These are phyloP conservation scores for Daphne laureola DNA, from an alignment of 441 rosid genomes.

Conservation along the genomic window DNA sequence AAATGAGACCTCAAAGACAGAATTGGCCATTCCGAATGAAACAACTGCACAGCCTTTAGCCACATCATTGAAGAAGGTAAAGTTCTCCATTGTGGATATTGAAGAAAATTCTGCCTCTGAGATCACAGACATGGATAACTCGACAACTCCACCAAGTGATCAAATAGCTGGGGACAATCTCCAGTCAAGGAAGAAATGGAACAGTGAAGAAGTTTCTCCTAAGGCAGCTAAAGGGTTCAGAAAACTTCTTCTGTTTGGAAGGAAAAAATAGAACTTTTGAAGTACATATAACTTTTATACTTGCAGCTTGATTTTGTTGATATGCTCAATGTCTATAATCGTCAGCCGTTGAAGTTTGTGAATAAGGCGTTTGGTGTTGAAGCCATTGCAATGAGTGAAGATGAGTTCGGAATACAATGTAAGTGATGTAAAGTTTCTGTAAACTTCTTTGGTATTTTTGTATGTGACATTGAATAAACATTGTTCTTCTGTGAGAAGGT, in stretches of 20 bases:
- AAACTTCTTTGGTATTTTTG: too few relatives aligned
- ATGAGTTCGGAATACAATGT: too few relatives aligned
- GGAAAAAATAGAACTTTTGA: slow-evolving; percentile 30
- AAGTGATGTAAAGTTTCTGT: too few relatives aligned
- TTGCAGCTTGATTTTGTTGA: slow-evolving; percentile 16
- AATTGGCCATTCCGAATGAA: slow-evolving; percentile 24
- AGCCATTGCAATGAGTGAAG: slow-evolving; percentile 15
- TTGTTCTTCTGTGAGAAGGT: too few relatives aligned
- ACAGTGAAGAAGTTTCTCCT: slow-evolving; percentile 56
- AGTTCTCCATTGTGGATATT: slow-evolving; percentile 21
- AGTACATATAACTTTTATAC: too few relatives aligned
- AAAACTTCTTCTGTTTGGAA: slow-evolving; percentile 83
- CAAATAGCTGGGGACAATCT: slow-evolving; percentile 29
- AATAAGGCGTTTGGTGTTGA: slow-evolving; percentile 38
- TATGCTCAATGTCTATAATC: slow-evolving; percentile 9
- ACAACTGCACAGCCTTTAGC: slow-evolving; percentile 19
- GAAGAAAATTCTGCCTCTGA: slow-evolving; percentile 27
- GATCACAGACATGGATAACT: slow-evolving; percentile 46
- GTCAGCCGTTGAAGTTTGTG: slow-evolving; percentile 2
- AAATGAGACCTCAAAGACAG: slow-evolving; percentile 22
- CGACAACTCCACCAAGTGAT: slow-evolving; percentile 54
- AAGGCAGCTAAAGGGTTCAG: slow-evolving; percentile 81
- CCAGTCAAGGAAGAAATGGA: slow-evolving; percentile 85
- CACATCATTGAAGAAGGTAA: slow-evolving; percentile 24
- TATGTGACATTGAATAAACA: too few relatives aligned